Evolutionary conservation across 2,329 filamentous ascomycete species (phyloP).

Genomic region (Monosporascus cannonballus): DNA sequence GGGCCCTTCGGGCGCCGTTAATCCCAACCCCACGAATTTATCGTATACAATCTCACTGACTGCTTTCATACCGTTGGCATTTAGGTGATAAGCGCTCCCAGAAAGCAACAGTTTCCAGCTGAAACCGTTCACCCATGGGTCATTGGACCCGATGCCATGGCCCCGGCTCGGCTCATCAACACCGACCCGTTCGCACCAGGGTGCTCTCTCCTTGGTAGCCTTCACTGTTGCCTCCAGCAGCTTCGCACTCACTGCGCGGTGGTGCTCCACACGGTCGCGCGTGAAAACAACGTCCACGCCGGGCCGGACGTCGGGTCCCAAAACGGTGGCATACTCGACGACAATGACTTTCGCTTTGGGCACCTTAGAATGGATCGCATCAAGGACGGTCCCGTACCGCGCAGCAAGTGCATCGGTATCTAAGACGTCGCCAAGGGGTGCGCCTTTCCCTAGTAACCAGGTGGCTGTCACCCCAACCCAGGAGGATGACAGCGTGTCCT

Average conservation of each 20-base stretch:
- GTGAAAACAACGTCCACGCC: slow-evolving; percentile 20
- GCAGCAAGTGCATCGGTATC: slow-evolving; percentile 11
- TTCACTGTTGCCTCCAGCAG: slow-evolving; percentile 19
- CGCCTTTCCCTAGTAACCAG: slow-evolving; percentile 5
- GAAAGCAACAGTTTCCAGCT: slow-evolving; percentile 16
- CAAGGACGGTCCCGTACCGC: slow-evolving; percentile 19
- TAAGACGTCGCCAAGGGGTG: slow-evolving; percentile 9
- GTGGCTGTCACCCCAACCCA: slow-evolving; percentile 10
- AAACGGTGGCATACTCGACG: slow-evolving; percentile 31
- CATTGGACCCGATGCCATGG: slow-evolving; percentile 22
- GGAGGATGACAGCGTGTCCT: slow-evolving; percentile 19
- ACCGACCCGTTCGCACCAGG: slow-evolving; percentile 21
- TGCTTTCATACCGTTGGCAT: slow-evolving; percentile 23
- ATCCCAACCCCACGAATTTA: slow-evolving; percentile 16
- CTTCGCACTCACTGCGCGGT: slow-evolving; percentile 13
- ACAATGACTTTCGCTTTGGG: slow-evolving; percentile 36
- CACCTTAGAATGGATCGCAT: slow-evolving; percentile 27
- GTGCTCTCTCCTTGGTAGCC: slow-evolving; percentile 17
- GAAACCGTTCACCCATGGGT: slow-evolving; percentile 26
- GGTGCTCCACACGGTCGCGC: slow-evolving; percentile 18
- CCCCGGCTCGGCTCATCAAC: slow-evolving; percentile 17
- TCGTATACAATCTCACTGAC: slow-evolving; percentile 20
- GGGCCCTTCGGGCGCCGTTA: slow-evolving; percentile 3
- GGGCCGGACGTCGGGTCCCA: slow-evolving; percentile 20
- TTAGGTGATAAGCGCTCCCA: slow-evolving; percentile 23